Evolutionary conservation across 352 stramenopile species (phyloP), one percentile per base, ranked within the genome.

Genomic region (Globisporangium cederbergense): DNA sequence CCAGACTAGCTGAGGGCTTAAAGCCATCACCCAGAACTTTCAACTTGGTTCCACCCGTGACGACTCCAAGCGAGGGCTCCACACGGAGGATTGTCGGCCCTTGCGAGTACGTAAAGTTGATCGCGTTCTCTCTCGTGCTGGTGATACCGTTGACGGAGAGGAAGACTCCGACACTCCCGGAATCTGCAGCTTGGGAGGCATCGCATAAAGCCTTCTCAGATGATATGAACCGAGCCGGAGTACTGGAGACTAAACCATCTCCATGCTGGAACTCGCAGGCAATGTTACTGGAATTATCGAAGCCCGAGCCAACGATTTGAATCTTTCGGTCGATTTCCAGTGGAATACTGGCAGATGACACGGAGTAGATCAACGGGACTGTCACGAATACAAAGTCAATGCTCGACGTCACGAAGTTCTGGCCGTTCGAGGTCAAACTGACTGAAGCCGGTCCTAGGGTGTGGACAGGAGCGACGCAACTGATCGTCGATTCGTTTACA

Each of bases 341-440:
- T 6, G 73, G 68, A 0, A 76, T 75, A n/a, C 59, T 59, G 6
- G 66, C 54, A 0, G 85, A 83, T 18, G 22, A 62, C 8, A 95
- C 50, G 6, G 64, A 73, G 60, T 83, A 83, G 4, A 90, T 61
- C 0, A 63, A 65, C 4, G 89, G 86, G 2, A 88, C 61, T 2
- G 57, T 36, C 5, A 84, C 60, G 52, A 83, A 95, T 0, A 38
- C 68, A 45, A 96, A 91, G 2, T 32, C 14, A n/a, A 46, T 25
- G 18, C 16, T 72, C 22, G 74, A 49, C 0, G 54, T 56, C 2
- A 42, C 49, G 11, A 90, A 93, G 46, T 96, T 67, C 25, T 90
- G 74, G 1, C 88, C 84, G 43, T 96, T 95, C 0, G 84, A 42
- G 7, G 81, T 82, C 51, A 96, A 55, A 11, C 67, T 75, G 18